A percentile compares a stretch with the other conserved stretches of the same genome.
Evolutionary conservation across 1,139 yeast species (phyloP).

Genomic region (Debaryomyces psychrophilus): DNA sequence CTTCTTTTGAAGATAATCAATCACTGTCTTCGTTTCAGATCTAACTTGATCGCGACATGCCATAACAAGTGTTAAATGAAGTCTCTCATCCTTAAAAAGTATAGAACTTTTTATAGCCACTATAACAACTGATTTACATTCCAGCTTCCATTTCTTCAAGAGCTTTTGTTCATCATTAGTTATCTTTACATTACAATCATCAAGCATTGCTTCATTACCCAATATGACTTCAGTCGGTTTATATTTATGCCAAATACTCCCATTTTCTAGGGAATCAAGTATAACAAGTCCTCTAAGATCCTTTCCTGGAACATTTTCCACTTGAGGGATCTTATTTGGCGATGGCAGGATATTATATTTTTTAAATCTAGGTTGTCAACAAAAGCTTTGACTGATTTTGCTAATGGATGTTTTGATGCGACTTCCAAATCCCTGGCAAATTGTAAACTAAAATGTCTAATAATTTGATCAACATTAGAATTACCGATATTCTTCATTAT

Average conservation of each 20-base stretch:
- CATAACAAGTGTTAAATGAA: conserved; percentile 48
- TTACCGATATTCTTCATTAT: conserved; percentile 15
- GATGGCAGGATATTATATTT: conserved; percentile 23
- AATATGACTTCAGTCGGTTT: conserved; percentile 49
- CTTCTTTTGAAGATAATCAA: conserved; percentile 44
- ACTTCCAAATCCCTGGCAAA: conserved; percentile 62
- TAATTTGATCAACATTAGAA: conserved; percentile 15
- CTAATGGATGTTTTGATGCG: conserved; percentile 73
- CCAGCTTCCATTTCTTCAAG: conserved; percentile 57
- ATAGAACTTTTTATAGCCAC: conserved; percentile 46
- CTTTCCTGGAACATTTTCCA: conserved; percentile 59
- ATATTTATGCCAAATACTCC: conserved; percentile 31
- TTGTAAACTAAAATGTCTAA: conserved; percentile 44
- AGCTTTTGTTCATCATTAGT: conserved; percentile 26
- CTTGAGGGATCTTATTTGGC: conserved; percentile 48
- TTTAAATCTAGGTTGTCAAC: conserved; percentile 25
- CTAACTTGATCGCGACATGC: conserved; percentile 70
- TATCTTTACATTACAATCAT: conserved; percentile 42
- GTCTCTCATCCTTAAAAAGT: conserved; percentile 31
- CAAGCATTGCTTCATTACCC: conserved; percentile 65
- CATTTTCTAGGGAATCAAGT: conserved; percentile 20
- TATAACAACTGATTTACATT: conserved; percentile 65
- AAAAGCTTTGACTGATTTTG: conserved; percentile 57
- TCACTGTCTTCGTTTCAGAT: conserved; percentile 59
- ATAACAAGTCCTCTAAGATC: conserved; percentile 54